phyloP scores from a whole-genome alignment of 371 early-diverging fungal genomes.

The Mortierella sp. region DNA sequence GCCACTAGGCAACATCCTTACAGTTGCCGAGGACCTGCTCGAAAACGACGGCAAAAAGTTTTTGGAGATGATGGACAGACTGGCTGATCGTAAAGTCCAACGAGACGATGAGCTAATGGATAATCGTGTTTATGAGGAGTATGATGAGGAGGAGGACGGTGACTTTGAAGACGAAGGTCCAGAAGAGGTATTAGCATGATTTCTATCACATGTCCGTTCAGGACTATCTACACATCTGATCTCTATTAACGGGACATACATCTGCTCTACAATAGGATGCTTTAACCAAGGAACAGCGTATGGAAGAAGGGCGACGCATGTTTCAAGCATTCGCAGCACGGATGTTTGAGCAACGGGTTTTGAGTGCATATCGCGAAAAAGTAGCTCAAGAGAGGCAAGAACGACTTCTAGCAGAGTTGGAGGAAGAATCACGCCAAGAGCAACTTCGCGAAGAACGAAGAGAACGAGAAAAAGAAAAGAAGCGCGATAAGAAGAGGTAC shows the following conservation, averaged over 20 bases:
- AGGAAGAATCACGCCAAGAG: conserved; percentile 79
- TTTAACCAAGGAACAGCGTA: conserved; percentile 85
- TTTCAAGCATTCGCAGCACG: conserved; percentile 96
- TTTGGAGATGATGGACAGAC: conserved; percentile 94
- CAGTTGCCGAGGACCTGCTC: conserved; percentile 91
- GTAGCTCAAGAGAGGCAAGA: conserved; percentile 86
- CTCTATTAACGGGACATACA: conserved; percentile 2
- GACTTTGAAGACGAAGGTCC: conserved; percentile 71
- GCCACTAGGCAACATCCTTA: conserved; percentile 79
- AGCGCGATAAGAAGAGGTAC: conserved; percentile 70
- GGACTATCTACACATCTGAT: background rate
- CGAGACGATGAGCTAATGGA: conserved; percentile 75
- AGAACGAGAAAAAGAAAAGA: conserved; percentile 78
- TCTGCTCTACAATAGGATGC: conserved; percentile 64
- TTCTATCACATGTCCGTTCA: background rate
- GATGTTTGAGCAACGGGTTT: conserved; percentile 95
- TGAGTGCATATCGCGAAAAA: conserved; percentile 93
- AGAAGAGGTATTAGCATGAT: conserved; percentile 60
- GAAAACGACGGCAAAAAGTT: conserved; percentile 94
- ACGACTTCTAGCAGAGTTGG: conserved; percentile 82
- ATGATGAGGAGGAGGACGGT: conserved; percentile 74
- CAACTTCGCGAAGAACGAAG: conserved; percentile 73
- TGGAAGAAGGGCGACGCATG: conserved; percentile 93
- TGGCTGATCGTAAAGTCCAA: conserved; percentile 89
- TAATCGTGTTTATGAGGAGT: conserved; percentile 60